Base-by-base conservation (phyloP, 1,284 basidiomycete species). In the Cryptococcus maquisensis region DNA sequence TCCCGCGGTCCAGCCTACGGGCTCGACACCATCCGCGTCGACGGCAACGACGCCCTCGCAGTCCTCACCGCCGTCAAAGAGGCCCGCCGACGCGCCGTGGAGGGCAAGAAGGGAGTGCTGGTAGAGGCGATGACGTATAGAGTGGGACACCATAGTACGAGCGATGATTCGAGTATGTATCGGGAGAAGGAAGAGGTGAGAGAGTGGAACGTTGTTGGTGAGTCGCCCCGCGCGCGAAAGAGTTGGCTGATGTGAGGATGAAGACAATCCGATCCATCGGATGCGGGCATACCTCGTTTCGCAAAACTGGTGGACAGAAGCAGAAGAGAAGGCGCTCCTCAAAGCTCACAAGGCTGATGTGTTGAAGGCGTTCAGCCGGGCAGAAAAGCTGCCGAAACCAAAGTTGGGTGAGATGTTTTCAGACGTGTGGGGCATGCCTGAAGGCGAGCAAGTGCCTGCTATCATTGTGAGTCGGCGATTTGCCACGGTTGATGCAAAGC, bases 81-180 rank as follows among this genome's bases (percentile, higher is more conserved):
- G 67, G 94, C 88, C 7, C 79, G 90, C 47, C 77, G 80, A 53
- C 79, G 86, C 44, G 92, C 90, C 58, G 79, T 95, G 15, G 83
- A 86, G 60, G 83, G 86, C 52, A 86, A 88, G 35, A 82, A 90
- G 40, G 89, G 88, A 7, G 88, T 96, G 0, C 79, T 97, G 35
- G 82, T 97, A 52, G 93, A 97, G 78, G 88, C 89, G 5, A 93
- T 95, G 89, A 88, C 86, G 2, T 95, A 95, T 71, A 84, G 91
- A 32, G 86, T 96, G 4, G 88, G 92, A n/a, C 92, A 96, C 71
- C 92, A 96, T 73, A 92, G 89, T 15, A 96, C 92, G 0, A 93
- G 90, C 12, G 93, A 96, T 71, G 92, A 96, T 74, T 93, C 90
- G 16, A 90, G 88, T 65, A 90, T 90, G 24, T 96, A 96, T 74